Evolutionary conservation across 306 rosid genomes (phyloP).

Genomic region (Echinosophora koreensis): DNA sequence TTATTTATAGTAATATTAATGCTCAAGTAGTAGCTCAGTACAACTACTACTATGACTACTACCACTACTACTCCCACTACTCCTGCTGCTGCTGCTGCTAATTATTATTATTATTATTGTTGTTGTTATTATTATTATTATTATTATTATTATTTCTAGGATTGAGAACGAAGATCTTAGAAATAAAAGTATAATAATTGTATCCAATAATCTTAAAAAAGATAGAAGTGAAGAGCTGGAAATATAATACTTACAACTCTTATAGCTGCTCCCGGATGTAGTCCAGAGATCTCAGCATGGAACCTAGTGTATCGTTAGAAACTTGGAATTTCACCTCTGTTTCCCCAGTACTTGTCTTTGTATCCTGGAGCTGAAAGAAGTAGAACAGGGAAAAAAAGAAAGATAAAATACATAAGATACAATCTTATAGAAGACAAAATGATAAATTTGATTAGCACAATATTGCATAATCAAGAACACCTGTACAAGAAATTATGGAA

Average conservation of each 20-base stretch:
- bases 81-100: no score
- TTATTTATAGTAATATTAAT: background rate
- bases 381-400: slow-evolving; percentile 25
- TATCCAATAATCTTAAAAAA: slow-evolving; percentile 22
- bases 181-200: background rate
- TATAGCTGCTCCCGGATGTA: slow-evolving; percentile 77
- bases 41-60: no score
- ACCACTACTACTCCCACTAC: no score
- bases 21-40: background rate
- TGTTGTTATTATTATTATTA: background rate
- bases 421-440: background rate
- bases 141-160: background rate
- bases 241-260: slow-evolving; percentile 62
- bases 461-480: slow-evolving; percentile 10
- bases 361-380: slow-evolving; percentile 74
- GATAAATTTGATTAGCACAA: background rate
- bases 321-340: slow-evolving; percentile 86
- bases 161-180: background rate
- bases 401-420: slow-evolving; percentile 27
- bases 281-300: slow-evolving; percentile 81
- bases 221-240: slow-evolving; percentile 28
- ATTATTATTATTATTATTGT: no score
- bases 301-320: slow-evolving; percentile 70
- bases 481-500: background rate
- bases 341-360: slow-evolving; percentile 75